Percentiles rank a stretch among this genome's conserved stretches.
Conservation (phyloP, 176 grass and related monocot genomes). For the Musa beccarii region DNA sequence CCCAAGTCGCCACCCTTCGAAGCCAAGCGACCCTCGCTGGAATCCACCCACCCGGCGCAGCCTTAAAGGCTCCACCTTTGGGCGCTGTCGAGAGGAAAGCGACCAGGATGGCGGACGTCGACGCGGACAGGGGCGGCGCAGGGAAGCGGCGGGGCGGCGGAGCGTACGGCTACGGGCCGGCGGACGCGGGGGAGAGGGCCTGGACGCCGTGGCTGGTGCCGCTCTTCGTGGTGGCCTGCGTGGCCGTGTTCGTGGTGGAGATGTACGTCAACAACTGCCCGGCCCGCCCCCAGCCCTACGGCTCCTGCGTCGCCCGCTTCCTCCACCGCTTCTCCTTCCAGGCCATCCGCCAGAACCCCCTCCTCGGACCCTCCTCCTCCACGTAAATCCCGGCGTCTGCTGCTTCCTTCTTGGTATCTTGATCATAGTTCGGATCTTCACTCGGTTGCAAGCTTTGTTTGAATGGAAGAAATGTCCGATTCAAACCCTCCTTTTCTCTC, state of each 20-base stretch:
- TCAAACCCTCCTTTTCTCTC: background rate
- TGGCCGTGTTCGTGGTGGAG: conserved; percentile 84
- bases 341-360: conserved; percentile 80
- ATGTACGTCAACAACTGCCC: conserved; percentile 95
- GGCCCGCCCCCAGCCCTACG: conserved; percentile 25
- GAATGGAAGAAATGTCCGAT: no score
- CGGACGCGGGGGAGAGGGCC: conserved; percentile 28
- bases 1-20: background rate
- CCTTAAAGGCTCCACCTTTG: background rate
- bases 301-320: conserved; percentile 52
- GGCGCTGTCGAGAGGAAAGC: background rate
- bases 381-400: conserved; percentile 32
- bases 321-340: conserved; percentile 87
- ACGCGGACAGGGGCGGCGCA: conserved; percentile 16
- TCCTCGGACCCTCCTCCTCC: conserved; percentile 60
- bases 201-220: conserved; percentile 91
- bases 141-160: conserved; percentile 33
- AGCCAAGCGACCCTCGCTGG: conserved; percentile 13
- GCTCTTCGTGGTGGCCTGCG: conserved; percentile 55
- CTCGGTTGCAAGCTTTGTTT: no score
- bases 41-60: background rate
- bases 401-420: background rate
- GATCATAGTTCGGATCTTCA: background rate
- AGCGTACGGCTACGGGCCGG: conserved; percentile 8
- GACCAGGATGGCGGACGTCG: conserved; percentile 6